Evolutionary conservation across 2,329 filamentous ascomycete species (phyloP).

Genomic region (Davidsoniella australis): DNA sequence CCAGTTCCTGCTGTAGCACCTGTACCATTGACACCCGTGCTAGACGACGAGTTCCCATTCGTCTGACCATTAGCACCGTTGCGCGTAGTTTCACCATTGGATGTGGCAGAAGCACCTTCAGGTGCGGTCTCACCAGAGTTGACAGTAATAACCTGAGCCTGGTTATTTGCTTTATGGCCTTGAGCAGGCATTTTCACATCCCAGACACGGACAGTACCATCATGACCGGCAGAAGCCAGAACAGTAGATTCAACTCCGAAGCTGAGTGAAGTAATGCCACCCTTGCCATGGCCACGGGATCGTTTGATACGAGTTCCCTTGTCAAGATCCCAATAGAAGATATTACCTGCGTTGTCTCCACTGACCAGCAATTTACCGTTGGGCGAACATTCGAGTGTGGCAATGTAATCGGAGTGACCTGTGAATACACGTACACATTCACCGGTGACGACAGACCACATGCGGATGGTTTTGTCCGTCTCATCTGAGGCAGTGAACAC

Average conservation of each 20-base stretch:
- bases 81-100: background rate
- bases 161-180: conserved; percentile 37
- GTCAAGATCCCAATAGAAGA: conserved; percentile 87
- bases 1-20: conserved; percentile 18
- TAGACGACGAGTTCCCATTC: background rate
- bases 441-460: conserved; percentile 90
- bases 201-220: conserved; percentile 88
- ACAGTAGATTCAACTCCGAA: conserved; percentile 89
- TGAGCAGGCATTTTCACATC: conserved; percentile 63
- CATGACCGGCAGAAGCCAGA: conserved; percentile 76
- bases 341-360: conserved; percentile 73
- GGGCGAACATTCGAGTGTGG: conserved; percentile 66
- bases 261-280: conserved; percentile 81
- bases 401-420: conserved; percentile 78
- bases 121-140: conserved; percentile 10
- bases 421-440: conserved; percentile 81
- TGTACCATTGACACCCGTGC: conserved; percentile 15
- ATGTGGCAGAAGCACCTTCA: background rate
- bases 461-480: conserved; percentile 75
- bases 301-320: conserved; percentile 76
- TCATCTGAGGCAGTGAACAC: conserved; percentile 83
- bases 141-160: conserved; percentile 19
- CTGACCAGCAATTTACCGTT: conserved; percentile 85
- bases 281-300: conserved; percentile 83
- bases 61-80: background rate